phyloP scores from a whole-genome alignment of 2,329 filamentous ascomycete genomes.

The Pyrenochaeta sp. region DNA sequence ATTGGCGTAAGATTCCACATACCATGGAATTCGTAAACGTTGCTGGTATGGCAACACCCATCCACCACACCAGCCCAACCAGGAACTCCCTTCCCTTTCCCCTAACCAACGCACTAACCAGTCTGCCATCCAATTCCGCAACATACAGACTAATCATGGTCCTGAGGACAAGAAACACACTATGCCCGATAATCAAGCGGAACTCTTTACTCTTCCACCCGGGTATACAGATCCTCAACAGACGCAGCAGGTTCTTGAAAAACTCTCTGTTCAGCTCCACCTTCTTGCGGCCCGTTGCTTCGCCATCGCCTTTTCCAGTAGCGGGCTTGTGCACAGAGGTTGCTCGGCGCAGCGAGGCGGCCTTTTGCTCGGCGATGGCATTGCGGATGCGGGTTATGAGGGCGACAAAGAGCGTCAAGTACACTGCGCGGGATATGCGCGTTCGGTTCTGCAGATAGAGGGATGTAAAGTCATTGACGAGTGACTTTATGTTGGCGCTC shows the following conservation, averaged over 20 bases:
- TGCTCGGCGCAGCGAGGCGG: constrained; percentile 72
- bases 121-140: constrained; percentile 90
- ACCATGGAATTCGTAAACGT: constrained; percentile 99
- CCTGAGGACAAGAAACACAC: constrained; percentile 87
- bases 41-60: constrained; percentile 93
- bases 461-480: constrained; percentile 48
- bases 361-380: constrained; percentile 93
- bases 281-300: constrained; percentile 68
- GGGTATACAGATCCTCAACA: constrained; percentile 88
- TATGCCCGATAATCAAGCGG: constrained; percentile 86
- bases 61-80: constrained; percentile 94
- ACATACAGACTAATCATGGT: constrained; percentile 96
- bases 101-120: constrained; percentile 91
- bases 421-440: constrained; percentile 53
- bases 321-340: constrained; percentile 49
- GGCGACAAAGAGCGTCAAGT: constrained; percentile 52
- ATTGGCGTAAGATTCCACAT: constrained; percentile 39
- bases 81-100: constrained; percentile 92
- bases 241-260: constrained; percentile 76
- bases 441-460: constrained; percentile 52
- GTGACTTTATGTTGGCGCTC: constrained; percentile 43
- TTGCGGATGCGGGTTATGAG: constrained; percentile 81
- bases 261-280: constrained; percentile 93
- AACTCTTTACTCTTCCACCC: constrained; percentile 90
- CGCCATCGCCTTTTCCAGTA: constrained; percentile 43